Evolutionary conservation across 2,329 filamentous ascomycete species (phyloP), one percentile per base, ranked within the genome.

Genomic region (Beauveria sp.): DNA sequence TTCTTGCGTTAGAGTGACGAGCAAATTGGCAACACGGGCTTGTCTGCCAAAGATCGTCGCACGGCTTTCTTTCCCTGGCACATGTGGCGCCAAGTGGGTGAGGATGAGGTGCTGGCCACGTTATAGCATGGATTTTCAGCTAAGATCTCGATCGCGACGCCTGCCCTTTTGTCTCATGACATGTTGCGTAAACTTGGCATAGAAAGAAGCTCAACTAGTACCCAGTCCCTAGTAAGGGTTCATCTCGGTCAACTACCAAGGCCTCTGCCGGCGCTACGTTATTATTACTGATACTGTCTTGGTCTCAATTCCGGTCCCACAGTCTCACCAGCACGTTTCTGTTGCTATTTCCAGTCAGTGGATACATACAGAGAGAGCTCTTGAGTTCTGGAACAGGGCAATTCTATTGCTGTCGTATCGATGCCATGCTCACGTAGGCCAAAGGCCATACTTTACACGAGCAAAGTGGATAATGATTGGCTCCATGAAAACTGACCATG

Each of bases 101-200:
- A 40, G 48, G n/a, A 60, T 60, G 57, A 52, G 48, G 34, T 51
- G 46, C 48, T 52, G 46, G 38, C 57, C 57, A 60, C 57, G 57
- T 60, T 60, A 24, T 60, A 22, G 57, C 38, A 49, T 40, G 38
- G 57, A 18, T 34, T 51, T 42, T 45, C 48, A 60, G 46, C 57
- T 26, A 16, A 28, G 8, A 62, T 62, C 60, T 62, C 60, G 52
- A 62, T 62, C 46, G 20, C 46, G 42, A 53, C n/a, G 16, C 49
- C 26, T 34, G 22, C 14, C 24, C 7, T 18, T 14, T 16, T 52
- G 58, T 60, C 48, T 53, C 42, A 22, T 18, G 16, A 14, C 26
- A 60, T 46, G n/a, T 53, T 45, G 57, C 40, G 12, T 24, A n/a
- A 60, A 60, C 58, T 60, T 53, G 58, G 58, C 58, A 60, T 48